Base-by-base conservation (phyloP, 768 basidiomycete species). In the Suillus cothurnatus region DNA sequence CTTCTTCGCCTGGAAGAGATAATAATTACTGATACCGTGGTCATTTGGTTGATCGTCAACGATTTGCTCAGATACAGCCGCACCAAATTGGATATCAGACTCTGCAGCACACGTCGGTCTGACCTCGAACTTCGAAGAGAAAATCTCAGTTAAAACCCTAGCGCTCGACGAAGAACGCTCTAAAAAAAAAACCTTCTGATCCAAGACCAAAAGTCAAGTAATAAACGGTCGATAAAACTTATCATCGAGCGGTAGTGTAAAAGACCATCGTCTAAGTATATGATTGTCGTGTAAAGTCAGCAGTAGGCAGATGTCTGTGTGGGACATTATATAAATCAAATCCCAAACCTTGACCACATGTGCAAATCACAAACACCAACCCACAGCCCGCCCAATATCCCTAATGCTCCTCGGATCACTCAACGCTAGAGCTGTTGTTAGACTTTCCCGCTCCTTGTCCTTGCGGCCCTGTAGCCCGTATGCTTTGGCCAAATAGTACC, bases 401-500 rank as follows among this genome's bases (percentile, higher is more conserved):
- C 91, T 80, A n/a, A 93, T 80, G 34, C 87, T 84, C 62, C 89
- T 75, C 32, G 81, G 78, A 70, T 91, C 88, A 26, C 86, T 82
- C 62, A 92, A 75, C 65, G 80, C 77, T 68, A 97, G 74, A 21
- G 95, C 94, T 69, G 81, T 86, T 53, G 78, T 81, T 64, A 96
- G 78, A 71, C 91, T 92, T 74, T 95, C 92, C 62, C 85, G 81
- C 71, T 93, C 92, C 59, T 86, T 81, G 60, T 88, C 89, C 67
- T 84, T 86, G 60, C 90, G 84, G 2, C 85, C 90, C 71, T 93
- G 93, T 69, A 88, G 72, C 57, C 89, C 88, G 71, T 91, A 91
- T 28, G 90, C 90, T 71, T 89, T 93, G 7, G 89, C 93, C 17
- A 99, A 83, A 74, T 88, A 92, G 76, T 91, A 97, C 97, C 97